Conservation (phyloP, 1,139 yeast genomes). For the Hemisphaericaspora xylanilytica region DNA sequence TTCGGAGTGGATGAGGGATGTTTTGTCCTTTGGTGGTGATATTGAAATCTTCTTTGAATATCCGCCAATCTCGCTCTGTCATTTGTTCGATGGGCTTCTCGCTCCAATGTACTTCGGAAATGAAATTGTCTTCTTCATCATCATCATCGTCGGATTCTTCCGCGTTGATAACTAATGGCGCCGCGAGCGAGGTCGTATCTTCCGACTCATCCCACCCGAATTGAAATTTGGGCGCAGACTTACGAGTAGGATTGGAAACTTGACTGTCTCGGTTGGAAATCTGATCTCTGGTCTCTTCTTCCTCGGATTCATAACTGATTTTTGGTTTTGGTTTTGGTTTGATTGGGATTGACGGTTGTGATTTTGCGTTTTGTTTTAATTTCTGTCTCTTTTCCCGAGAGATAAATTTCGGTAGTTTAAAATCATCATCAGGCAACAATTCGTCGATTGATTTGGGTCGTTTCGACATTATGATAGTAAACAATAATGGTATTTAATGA, state of each 20-base stretch:
- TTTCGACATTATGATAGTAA: constrained; percentile 22
- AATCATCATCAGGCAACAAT: constrained; percentile 27
- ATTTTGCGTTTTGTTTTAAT: constrained; percentile 16
- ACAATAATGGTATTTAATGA: background rate
- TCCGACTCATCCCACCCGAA: constrained; percentile 72
- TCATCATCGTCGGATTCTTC: constrained; percentile 15
- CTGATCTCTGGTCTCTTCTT: background rate
- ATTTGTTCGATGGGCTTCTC: constrained; percentile 61
- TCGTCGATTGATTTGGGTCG: constrained; percentile 46
- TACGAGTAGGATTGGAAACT: constrained; percentile 9
- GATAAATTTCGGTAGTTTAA: constrained; percentile 40
- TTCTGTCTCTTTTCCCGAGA: constrained; percentile 47
- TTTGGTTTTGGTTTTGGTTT: constrained; percentile 5
- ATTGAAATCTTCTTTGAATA: constrained; percentile 73
- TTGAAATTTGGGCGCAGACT: constrained; percentile 39
- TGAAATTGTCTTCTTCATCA: constrained; percentile 21
- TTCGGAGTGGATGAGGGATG: constrained; percentile 60
- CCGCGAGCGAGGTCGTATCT: constrained; percentile 52
- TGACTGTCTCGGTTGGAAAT: background rate
- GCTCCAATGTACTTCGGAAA: constrained; percentile 60
- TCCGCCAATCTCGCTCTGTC: constrained; percentile 88
- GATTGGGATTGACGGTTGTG: constrained; percentile 10
- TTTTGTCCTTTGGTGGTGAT: constrained; percentile 58
- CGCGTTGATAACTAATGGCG: constrained; percentile 35
- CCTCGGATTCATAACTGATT: constrained; percentile 9